These are phyloP conservation scores for Cryomyces antarcticus DNA, from an alignment of 495 filamentous ascomycete species.

Conservation along the genomic window DNA sequence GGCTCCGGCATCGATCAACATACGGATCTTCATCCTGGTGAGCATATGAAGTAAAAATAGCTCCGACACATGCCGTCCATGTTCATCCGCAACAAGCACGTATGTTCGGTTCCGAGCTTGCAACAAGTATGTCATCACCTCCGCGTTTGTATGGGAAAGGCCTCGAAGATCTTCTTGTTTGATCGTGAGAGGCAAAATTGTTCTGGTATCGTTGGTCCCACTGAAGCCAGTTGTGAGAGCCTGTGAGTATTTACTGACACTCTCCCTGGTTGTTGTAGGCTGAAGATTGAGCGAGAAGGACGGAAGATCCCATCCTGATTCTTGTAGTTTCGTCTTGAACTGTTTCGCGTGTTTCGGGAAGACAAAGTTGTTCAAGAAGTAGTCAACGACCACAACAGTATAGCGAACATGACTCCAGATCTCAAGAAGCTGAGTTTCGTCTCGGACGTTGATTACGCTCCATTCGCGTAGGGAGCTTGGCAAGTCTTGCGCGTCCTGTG, in stretches of 20 bases:
- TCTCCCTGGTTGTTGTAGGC: neutral
- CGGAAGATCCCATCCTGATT: slow-evolving; percentile 33
- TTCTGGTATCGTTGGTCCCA: slow-evolving; percentile 31
- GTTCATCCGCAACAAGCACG: slow-evolving; percentile 12
- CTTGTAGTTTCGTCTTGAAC: slow-evolving; percentile 31
- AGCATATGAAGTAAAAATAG: slow-evolving; percentile 18
- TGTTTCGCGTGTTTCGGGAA: slow-evolving; percentile 32
- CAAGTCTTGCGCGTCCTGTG: slow-evolving; percentile 12
- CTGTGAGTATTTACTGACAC: neutral
- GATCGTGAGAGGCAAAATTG: slow-evolving; percentile 29
- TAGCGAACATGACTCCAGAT: slow-evolving; percentile 21
- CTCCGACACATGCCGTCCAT: slow-evolving; percentile 18
- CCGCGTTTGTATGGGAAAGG: slow-evolving; percentile 29
- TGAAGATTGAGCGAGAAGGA: slow-evolving; percentile 4
- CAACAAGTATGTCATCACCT: slow-evolving; percentile 31
- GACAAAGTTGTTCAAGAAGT: slow-evolving; percentile 33
- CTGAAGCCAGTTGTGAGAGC: slow-evolving; percentile 30
- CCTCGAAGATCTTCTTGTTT: slow-evolving; percentile 28
- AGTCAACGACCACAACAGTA: slow-evolving; percentile 23
- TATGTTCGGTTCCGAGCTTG: slow-evolving; percentile 23
- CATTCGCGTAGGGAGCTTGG: slow-evolving; percentile 23
- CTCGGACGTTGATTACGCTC: slow-evolving; percentile 31
- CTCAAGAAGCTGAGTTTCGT: slow-evolving; percentile 23
- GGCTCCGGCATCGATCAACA: slow-evolving; percentile 33
- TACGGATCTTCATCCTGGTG: slow-evolving; percentile 12